Evolutionary conservation across 345 rosid genomes (phyloP).

Genomic region (Citrus inodora): DNA sequence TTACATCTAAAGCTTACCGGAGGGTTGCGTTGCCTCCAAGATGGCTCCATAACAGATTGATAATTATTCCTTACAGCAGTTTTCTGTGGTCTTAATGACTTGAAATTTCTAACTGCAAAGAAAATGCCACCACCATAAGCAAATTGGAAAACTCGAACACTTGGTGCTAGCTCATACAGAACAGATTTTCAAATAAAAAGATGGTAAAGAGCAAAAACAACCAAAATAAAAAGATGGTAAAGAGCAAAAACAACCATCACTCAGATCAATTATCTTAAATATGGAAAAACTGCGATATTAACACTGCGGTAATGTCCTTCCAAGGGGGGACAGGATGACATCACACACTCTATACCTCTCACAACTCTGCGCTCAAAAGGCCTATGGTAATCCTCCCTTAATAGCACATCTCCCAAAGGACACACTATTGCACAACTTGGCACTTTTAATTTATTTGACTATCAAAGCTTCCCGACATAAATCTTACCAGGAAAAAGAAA

Average conservation of each 20-base stretch:
- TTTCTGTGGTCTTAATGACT: slow-evolving; percentile 48
- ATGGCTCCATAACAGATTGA: slow-evolving; percentile 39
- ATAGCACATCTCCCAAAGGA: not conserved
- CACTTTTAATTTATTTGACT: not conserved
- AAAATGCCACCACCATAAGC: not conserved
- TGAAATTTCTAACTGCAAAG: slow-evolving; percentile 52
- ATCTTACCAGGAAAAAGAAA: too few relatives aligned
- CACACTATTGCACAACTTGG: not conserved
- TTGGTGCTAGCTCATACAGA: not conserved
- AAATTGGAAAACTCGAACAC: not conserved
- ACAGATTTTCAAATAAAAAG: not conserved
- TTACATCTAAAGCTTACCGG: slow-evolving; percentile 41
- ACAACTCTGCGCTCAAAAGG: not conserved
- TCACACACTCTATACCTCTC: not conserved
- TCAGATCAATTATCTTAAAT: not conserved
- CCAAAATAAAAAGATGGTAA: not conserved
- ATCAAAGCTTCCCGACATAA: not conserved
- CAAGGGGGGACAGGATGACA: not conserved
- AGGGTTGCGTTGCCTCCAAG: slow-evolving; percentile 50
- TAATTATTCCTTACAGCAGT: slow-evolving; percentile 38
- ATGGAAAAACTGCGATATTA: not conserved
- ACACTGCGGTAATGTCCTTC: not conserved
- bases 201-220: not conserved
- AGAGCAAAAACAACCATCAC: not conserved
- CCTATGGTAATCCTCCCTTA: not conserved